A percentile compares a stretch with the other conserved stretches of the same genome.
phyloP scores from a whole-genome alignment of 768 basidiomycete species.

The Neoboletus brunneissimus region DNA sequence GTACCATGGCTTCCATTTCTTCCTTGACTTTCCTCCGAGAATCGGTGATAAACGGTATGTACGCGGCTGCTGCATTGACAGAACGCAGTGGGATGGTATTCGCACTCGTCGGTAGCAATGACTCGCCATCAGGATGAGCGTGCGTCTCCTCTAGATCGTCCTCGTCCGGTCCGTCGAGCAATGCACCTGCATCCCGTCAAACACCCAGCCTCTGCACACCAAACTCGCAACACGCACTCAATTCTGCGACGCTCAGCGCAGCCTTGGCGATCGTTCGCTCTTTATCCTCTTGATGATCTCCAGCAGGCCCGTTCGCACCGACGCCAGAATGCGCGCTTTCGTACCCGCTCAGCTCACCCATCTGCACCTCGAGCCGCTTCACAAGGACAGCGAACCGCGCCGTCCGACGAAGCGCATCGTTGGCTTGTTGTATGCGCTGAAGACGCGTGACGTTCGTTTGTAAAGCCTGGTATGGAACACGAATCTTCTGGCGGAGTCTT shows the following conservation, averaged over 20 bases:
- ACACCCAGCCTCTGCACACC: background rate
- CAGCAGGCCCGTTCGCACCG: background rate
- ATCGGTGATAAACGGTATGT: constrained; percentile 70
- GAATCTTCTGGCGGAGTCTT: constrained; percentile 84
- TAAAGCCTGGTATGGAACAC: constrained; percentile 76
- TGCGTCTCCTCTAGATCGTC: background rate
- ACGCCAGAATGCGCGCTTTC: background rate
- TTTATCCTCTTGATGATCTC: constrained; percentile 67
- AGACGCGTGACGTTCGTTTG: constrained; percentile 68
- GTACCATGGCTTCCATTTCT: constrained; percentile 92
- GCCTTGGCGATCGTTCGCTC: constrained; percentile 91
- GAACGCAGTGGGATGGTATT: constrained; percentile 61
- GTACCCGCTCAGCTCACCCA: constrained; percentile 57
- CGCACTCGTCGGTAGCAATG: constrained; percentile 14
- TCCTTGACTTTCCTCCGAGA: constrained; percentile 66
- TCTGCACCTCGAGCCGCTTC: constrained; percentile 80
- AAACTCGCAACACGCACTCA: constrained; percentile 53
- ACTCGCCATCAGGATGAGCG: constrained; percentile 5
- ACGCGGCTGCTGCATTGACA: constrained; percentile 65
- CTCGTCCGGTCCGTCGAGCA: constrained; percentile 45
- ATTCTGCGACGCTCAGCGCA: constrained; percentile 89
- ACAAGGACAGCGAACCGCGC: constrained; percentile 84
- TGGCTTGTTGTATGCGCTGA: constrained; percentile 75
- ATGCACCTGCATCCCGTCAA: constrained; percentile 38
- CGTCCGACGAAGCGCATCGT: constrained; percentile 79